Evolutionary conservation across 306 rosid genomes (phyloP).

Genomic region (Cucurbita ficifolia): DNA sequence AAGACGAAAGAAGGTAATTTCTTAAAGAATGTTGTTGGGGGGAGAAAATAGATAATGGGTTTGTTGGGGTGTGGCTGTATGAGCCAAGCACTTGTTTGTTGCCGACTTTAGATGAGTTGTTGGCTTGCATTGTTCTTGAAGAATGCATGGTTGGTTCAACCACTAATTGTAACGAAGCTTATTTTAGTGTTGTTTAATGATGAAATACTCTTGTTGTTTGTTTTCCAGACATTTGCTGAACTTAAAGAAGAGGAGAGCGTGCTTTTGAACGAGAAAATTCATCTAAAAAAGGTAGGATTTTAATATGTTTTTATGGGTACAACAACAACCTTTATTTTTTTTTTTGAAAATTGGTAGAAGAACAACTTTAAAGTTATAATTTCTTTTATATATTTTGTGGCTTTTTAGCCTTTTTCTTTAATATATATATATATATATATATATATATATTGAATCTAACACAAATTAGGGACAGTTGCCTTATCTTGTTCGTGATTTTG

Average conservation of each 20-base stretch:
- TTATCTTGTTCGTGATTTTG: not conserved
- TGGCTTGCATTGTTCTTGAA: not conserved
- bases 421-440: not conserved
- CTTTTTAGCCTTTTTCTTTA: too few species aligned
- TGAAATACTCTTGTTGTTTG: not conserved
- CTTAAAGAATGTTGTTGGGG: not conserved
- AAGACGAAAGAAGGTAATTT: slow-evolving; percentile 53
- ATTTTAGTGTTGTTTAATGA: not conserved
- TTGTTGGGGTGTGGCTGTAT: not conserved
- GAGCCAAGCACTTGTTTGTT: not conserved
- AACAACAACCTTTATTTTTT: too few species aligned
- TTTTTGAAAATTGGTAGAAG: too few species aligned
- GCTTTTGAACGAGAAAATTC: slow-evolving; percentile 47
- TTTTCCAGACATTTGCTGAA: slow-evolving; percentile 49
- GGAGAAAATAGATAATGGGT: not conserved
- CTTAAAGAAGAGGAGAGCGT: slow-evolving; percentile 67
- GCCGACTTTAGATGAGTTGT: not conserved
- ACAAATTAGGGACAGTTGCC: not conserved
- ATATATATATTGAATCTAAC: not conserved
- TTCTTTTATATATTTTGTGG: too few species aligned
- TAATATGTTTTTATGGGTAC: not conserved
- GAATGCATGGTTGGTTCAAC: not conserved
- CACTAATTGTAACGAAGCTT: not conserved
- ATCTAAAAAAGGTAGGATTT: slow-evolving; percentile 37
- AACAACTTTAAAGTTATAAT: too few species aligned